Evolutionary conservation across 352 stramenopile genomes (phyloP).

Genomic region (Globisporangium perplexum): DNA sequence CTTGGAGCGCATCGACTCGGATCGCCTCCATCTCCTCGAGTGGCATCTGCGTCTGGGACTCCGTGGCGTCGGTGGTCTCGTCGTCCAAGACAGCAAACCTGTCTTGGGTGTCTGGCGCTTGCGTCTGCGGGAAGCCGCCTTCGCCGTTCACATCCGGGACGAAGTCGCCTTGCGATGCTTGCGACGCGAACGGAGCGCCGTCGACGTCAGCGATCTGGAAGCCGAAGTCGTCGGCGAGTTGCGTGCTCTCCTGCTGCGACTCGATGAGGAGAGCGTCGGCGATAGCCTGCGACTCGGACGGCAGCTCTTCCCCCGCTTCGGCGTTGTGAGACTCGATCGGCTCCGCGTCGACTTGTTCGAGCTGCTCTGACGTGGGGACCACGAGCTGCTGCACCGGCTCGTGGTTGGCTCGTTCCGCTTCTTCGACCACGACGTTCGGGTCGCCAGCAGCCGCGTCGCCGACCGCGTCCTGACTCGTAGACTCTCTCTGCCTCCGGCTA

Average conservation of each 20-base stretch:
- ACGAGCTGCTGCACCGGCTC: not conserved
- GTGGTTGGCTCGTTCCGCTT: not conserved
- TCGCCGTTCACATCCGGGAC: not conserved
- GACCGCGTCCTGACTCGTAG: not conserved
- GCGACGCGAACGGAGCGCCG: not conserved
- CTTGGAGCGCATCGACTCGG: not conserved
- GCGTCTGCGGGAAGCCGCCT: slow-evolving; percentile 4
- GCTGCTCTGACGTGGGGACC: not conserved
- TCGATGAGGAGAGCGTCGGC: not conserved
- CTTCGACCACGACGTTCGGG: not conserved
- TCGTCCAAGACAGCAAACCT: slow-evolving; percentile 1
- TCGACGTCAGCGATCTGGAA: not conserved
- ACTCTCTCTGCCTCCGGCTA: not conserved
- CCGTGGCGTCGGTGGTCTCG: not conserved
- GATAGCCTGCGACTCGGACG: not conserved
- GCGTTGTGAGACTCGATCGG: not conserved
- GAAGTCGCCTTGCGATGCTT: not conserved
- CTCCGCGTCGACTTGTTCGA: not conserved
- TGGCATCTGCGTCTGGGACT: not conserved
- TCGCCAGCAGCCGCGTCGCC: not conserved
- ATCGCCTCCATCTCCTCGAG: not conserved
- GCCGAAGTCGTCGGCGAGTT: not conserved
- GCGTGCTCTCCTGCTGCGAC: not conserved
- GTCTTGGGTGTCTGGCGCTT: slow-evolving; percentile 4
- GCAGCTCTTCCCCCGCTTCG: not conserved